Evolutionary conservation across 2,329 filamentous ascomycete species (phyloP), one percentile per base, ranked within the genome.

Genomic region (Calonectria multiphialidica): DNA sequence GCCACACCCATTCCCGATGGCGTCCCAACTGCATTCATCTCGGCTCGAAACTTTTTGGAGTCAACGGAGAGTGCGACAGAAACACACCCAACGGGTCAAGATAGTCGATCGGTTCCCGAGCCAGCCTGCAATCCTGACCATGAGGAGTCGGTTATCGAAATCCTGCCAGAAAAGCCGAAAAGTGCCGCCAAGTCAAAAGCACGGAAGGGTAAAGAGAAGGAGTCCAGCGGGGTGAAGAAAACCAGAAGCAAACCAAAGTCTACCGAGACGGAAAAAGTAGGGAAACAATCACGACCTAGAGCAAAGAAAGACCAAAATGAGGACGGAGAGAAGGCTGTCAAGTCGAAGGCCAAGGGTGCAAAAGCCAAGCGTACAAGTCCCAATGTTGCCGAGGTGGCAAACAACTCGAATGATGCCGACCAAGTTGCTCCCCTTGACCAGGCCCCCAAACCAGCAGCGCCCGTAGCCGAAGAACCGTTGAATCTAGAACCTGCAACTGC

Each of bases 401-500:
- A 35, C 12, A 40, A 40, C 13, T 40, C 7, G 15, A 30, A 25
- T 25, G 15, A 59, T 59, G 35, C 9, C n/a, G 13, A 10, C 35
- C 21, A 59, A 8, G 21, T 62, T 21, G 63, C 79, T 57, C 76
- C 79, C 40, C 35, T 68, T 3, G 65, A 70, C 25, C n/a, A 40
- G 37, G 18, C 57, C 28, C 61, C 68, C 25, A 78, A 77, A 37
- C 4, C 42, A n/a, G 66, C 71, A 70, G 75, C 65, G 55, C 74
- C 33, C 68, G 78, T 70, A 71, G 82, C 73, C 73, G 66, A 80
- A n/a, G 83, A 84, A 61, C 78, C 84, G 0, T 75, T 86, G 3
- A 77, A 82, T 23, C 71, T 87, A 10, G 87, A 89, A 64, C 81
- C 80, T 55, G 93, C 93, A 9, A 80, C 89, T 30, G 85, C 84